Evolutionary conservation across 257 asterid genomes (phyloP), one percentile per base, ranked within the genome.

Genomic region (Oldenlandia corymbosa): DNA sequence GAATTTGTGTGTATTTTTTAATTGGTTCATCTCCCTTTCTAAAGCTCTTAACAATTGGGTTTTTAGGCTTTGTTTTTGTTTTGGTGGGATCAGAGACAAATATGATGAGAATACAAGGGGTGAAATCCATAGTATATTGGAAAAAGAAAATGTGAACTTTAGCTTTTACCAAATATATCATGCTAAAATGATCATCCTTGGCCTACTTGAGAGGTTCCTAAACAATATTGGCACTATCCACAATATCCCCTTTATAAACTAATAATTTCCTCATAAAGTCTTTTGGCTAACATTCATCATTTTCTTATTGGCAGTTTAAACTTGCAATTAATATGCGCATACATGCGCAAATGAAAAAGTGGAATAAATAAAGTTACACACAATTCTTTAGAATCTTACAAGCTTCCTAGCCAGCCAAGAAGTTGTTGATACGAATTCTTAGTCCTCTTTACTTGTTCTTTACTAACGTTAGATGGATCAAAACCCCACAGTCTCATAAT

Each of bases 301-400:
- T 24, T 46, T n/a, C 27, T 21, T 18, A n/a, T 21, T 21, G 18
- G 41, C 54, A 21, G 2, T 10, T 10, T 24, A 52, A 52, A 11
- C 20, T 52, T 18, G 21, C 24, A 6, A 10, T 20, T 18, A 49
- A 20, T 45, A 23, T 56, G 26, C 21, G 17, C 55, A 18, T 30
- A 55, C 55, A 28, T 57, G 50, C 50, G 65, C 71, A 50, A 58
- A 47, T 58, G 41, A 67, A 58, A 55, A n/a, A n/a, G n/a, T n/a
- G n/a, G 20, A 42, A 47, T 27, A 49, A 47, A 58, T 34, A 67
- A 67, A 67, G 65, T 36, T 53, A 24, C 30, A 31, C 56, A 23
- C 18, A 14, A 26, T 47, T 34, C 34, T 53, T 54, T 18, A 20
- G 28, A 46, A 46, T 57, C 36, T 24, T 20, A 18, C 53, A 49